These are phyloP conservation scores for Mucor lusitanicus DNA, from an alignment of 371 early-diverging fungal genomes.

Conservation along the genomic window DNA sequence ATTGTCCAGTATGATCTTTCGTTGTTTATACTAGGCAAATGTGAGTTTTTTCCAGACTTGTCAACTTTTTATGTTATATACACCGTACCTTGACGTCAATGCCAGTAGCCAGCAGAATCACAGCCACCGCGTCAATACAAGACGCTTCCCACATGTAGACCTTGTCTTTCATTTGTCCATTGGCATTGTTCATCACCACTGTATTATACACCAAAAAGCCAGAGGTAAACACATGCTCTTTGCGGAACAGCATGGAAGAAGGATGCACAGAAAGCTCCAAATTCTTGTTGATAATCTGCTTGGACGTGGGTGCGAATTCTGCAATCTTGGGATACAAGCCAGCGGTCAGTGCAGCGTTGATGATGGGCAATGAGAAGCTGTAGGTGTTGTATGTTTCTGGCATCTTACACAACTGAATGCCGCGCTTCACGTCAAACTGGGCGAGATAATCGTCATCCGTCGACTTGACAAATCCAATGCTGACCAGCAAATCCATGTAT, in stretches of 20 bases:
- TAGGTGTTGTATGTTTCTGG: slow-evolving; percentile 50
- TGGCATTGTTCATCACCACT: slow-evolving; percentile 48
- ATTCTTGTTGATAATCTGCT: slow-evolving; percentile 16
- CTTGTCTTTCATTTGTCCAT: slow-evolving; percentile 20
- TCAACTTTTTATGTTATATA: background rate
- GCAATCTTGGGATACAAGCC: slow-evolving; percentile 71
- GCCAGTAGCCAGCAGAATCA: slow-evolving; percentile 59
- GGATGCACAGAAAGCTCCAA: slow-evolving; percentile 58
- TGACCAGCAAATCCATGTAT: slow-evolving; percentile 69
- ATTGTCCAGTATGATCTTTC: slow-evolving; percentile 53
- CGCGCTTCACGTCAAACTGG: slow-evolving; percentile 20
- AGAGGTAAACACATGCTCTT: slow-evolving; percentile 26
- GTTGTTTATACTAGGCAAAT: slow-evolving; percentile 55
- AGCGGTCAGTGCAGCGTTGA: slow-evolving; percentile 69
- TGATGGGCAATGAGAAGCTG: slow-evolving; percentile 45
- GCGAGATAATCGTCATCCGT: slow-evolving; percentile 19
- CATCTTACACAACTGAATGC: slow-evolving; percentile 43
- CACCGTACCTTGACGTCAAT: slow-evolving; percentile 55
- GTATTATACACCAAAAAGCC: slow-evolving; percentile 62
- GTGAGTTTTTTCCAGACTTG: too few species aligned
- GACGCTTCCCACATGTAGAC: slow-evolving; percentile 62
- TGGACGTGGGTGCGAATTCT: slow-evolving; percentile 25
- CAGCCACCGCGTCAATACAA: slow-evolving; percentile 46
- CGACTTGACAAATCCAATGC: slow-evolving; percentile 71
- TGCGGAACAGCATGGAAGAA: slow-evolving; percentile 53